These are phyloP conservation scores for Cucumis melo DNA, from an alignment of 306 rosid species.

Conservation along the genomic window DNA sequence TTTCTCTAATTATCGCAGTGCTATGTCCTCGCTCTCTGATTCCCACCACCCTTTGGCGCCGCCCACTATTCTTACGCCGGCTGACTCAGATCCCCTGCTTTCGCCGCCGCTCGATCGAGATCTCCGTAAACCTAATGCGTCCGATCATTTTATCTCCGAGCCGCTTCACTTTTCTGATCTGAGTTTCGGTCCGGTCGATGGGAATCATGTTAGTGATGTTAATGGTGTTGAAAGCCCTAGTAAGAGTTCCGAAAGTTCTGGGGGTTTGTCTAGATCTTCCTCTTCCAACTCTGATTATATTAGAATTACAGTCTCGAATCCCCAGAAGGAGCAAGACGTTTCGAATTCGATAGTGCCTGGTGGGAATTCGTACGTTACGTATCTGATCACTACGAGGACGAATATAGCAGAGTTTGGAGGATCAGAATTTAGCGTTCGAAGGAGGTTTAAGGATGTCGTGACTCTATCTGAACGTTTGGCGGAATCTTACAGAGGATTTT, in stretches of 20 bases:
- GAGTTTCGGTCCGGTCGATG: conserved; percentile 56
- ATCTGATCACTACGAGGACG: conserved; percentile 63
- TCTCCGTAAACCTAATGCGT: conserved; percentile 23
- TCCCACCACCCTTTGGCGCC: conserved; percentile 37
- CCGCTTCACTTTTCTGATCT: conserved; percentile 65
- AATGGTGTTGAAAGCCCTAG: conserved; percentile 47
- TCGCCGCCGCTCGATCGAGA: conserved; percentile 31
- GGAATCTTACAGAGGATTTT: conserved; percentile 68
- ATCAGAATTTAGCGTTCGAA: conserved; percentile 50
- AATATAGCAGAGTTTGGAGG: conserved; percentile 52
- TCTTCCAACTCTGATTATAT: conserved; percentile 41
- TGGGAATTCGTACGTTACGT: conserved; percentile 41
- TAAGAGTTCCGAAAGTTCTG: conserved; percentile 27
- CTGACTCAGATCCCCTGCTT: conserved; percentile 27
- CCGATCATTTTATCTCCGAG: conserved; percentile 39
- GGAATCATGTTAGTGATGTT: conserved; percentile 17
- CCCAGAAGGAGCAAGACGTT: conserved; percentile 65
- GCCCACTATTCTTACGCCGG: conserved; percentile 12
- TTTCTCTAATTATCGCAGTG: conserved; percentile 58
- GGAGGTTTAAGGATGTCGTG: conserved; percentile 80
- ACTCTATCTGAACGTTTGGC: conserved; percentile 66
- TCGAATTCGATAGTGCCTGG: conserved; percentile 77
- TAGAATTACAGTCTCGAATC: conserved; percentile 63
- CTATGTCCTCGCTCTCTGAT: conserved; percentile 41
- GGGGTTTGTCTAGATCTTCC: conserved; percentile 28